Percentiles rank a stretch among this genome's conserved stretches.
phyloP scores from a whole-genome alignment of 78 protist species.

The Bigelowiella natans region DNA sequence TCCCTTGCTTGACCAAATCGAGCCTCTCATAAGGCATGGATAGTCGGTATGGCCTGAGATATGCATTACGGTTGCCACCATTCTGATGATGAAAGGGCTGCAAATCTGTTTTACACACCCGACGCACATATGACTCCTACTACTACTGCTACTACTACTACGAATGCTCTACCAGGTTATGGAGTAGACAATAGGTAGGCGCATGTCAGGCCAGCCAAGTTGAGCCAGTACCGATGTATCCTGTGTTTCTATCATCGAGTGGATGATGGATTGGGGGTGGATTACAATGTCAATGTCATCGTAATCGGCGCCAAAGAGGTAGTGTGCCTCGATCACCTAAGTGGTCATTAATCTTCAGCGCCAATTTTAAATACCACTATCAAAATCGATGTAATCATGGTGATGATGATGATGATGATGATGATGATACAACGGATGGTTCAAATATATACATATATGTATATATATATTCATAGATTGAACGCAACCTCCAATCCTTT shows the following conservation, averaged over 20 bases:
- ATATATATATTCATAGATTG: neutral
- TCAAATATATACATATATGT: neutral
- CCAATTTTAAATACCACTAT: neutral
- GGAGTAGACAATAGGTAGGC: conserved; percentile 24
- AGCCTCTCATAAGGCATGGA: neutral
- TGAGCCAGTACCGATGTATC: conserved; percentile 1
- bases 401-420: no score
- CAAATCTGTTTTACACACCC: no score
- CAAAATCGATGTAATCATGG: neutral
- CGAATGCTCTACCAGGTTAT: no score
- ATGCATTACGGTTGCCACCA: no score
- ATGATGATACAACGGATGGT: neutral
- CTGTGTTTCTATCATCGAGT: conserved; percentile 28
- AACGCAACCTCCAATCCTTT: conserved; percentile 12
- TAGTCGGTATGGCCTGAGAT: neutral
- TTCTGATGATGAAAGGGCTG: no score
- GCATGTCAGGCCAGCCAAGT: conserved; percentile 33
- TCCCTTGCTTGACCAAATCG: neutral
- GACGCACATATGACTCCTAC: no score
- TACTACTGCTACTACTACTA: no score
- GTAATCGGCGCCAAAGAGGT: conserved; percentile 30
- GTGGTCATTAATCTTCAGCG: neutral
- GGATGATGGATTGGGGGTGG: conserved; percentile 36
- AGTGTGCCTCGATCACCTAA: conserved; percentile 43
- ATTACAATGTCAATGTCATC: conserved; percentile 29